These are phyloP conservation scores for Penicillium fuscoglaucum DNA, from an alignment of 2,329 filamentous ascomycete genomes.

Conservation along the genomic window DNA sequence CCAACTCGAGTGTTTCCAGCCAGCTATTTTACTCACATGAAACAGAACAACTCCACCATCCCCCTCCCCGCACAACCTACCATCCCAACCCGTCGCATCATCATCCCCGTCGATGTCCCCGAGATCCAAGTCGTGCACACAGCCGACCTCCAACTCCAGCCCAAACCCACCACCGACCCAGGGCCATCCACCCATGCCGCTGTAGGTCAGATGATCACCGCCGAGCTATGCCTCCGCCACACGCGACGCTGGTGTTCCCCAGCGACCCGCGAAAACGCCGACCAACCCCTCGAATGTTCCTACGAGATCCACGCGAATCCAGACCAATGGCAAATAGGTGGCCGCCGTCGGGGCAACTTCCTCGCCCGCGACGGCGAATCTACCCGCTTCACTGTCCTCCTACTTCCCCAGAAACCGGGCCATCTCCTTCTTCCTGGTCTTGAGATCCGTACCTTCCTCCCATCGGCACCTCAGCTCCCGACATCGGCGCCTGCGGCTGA, in stretches of 20 bases:
- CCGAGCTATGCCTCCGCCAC: constrained; percentile 52
- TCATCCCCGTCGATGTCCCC: constrained; percentile 88
- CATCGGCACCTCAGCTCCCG: constrained; percentile 30
- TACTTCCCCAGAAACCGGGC: constrained; percentile 79
- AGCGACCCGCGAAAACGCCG: constrained; percentile 32
- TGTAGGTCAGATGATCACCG: constrained; percentile 50
- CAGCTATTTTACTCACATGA: constrained; percentile 9
- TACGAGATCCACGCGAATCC: constrained; percentile 75
- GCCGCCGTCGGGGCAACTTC: constrained; percentile 77
- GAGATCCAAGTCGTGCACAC: constrained; percentile 80
- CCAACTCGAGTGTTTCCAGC: constrained; percentile 6
- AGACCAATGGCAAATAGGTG: constrained; percentile 83
- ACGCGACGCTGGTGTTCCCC: constrained; percentile 55
- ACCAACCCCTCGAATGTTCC: constrained; percentile 68
- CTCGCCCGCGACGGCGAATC: constrained; percentile 49
- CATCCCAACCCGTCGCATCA: constrained; percentile 62
- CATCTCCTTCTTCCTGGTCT: constrained; percentile 74
- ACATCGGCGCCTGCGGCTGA: constrained; percentile 20
- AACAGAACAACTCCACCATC: constrained; percentile 37
- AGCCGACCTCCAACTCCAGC: constrained; percentile 49
- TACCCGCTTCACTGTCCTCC: constrained; percentile 63
- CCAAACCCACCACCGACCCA: constrained; percentile 16
- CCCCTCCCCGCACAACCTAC: constrained; percentile 33
- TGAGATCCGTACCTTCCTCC: constrained; percentile 68
- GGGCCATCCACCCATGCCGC: constrained; percentile 38